Conservation (phyloP, 768 basidiomycete genomes). For the Mycena sanguinolenta region DNA sequence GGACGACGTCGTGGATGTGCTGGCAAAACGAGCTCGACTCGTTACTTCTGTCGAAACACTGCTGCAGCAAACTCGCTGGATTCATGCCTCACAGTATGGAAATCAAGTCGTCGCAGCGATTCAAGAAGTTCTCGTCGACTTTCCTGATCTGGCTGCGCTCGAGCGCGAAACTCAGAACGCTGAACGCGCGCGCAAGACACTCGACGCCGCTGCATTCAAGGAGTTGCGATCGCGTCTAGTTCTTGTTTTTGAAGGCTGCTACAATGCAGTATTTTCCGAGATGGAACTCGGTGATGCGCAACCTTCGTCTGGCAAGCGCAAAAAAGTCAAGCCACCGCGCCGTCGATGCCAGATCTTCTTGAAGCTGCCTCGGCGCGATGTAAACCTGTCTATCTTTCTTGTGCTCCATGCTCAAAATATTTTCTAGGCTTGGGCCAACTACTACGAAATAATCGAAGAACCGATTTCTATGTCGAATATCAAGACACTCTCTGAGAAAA, state of each 20-base stretch:
- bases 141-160: constrained; percentile 9
- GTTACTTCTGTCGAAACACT: constrained; percentile 15
- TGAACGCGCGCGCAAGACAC: background rate
- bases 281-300: background rate
- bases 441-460: background rate
- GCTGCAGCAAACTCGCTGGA: constrained; percentile 6
- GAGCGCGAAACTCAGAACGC: constrained; percentile 10
- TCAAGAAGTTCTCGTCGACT: background rate
- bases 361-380: constrained; percentile 1
- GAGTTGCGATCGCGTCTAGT: constrained; percentile 7
- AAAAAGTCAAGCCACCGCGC: constrained; percentile 1
- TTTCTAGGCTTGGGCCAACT: background rate
- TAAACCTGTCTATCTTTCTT: no score
- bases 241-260: constrained; percentile 20
- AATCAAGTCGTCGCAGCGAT: background rate
- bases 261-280: constrained; percentile 11
- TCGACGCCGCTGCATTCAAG: constrained; percentile 19
- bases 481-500: background rate
- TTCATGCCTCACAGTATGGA: background rate
- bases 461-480: constrained; percentile 4
- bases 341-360: constrained; percentile 7
- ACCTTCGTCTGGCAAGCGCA: background rate
- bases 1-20: constrained; percentile 17
- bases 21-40: constrained; percentile 20
- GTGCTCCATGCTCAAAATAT: no score